These are phyloP conservation scores for Triticum timopheevii DNA, from an alignment of 176 grass and related monocot species.

Conservation along the genomic window DNA sequence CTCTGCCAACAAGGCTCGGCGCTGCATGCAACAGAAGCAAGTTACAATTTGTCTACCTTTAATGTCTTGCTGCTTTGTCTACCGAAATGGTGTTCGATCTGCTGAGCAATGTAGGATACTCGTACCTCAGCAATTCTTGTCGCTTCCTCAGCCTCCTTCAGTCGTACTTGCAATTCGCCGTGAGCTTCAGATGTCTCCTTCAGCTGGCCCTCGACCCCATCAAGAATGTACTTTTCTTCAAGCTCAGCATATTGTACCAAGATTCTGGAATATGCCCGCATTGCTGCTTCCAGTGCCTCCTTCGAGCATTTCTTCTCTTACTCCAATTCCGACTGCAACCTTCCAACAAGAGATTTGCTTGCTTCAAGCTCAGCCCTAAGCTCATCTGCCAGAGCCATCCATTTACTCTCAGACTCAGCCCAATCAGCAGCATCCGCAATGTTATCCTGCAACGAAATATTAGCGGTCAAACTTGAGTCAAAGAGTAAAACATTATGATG, in stretches of 20 bases:
- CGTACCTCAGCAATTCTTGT: constrained; percentile 61
- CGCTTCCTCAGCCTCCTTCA: constrained; percentile 83
- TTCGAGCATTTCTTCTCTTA: constrained; percentile 85
- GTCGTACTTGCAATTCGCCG: constrained; percentile 69
- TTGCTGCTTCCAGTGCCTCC: constrained; percentile 86
- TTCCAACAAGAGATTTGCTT: constrained; percentile 47
- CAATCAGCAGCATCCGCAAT: constrained; percentile 37
- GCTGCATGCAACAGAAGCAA: constrained; percentile 39
- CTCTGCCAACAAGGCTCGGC: constrained; percentile 55
- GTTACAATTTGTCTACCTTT: not conserved
- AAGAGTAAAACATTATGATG: constrained; percentile 6
- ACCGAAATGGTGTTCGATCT: not conserved
- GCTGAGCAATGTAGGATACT: not conserved
- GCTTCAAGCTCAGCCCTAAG: constrained; percentile 79
- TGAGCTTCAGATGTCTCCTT: constrained; percentile 84
- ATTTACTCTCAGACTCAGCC: constrained; percentile 69
- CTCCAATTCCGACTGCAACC: constrained; percentile 60
- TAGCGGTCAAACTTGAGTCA: constrained; percentile 16
- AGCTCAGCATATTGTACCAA: constrained; percentile 93
- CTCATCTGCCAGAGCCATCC: constrained; percentile 79
- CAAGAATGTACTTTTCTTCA: constrained; percentile 83
- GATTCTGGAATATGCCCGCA: constrained; percentile 78
- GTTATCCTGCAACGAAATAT: constrained; percentile 59
- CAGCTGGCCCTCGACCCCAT: constrained; percentile 76
- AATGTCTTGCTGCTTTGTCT: no score